These are phyloP conservation scores for Geotrichum klebahnii DNA, from an alignment of 1,139 yeast genomes.

Conservation along the genomic window DNA sequence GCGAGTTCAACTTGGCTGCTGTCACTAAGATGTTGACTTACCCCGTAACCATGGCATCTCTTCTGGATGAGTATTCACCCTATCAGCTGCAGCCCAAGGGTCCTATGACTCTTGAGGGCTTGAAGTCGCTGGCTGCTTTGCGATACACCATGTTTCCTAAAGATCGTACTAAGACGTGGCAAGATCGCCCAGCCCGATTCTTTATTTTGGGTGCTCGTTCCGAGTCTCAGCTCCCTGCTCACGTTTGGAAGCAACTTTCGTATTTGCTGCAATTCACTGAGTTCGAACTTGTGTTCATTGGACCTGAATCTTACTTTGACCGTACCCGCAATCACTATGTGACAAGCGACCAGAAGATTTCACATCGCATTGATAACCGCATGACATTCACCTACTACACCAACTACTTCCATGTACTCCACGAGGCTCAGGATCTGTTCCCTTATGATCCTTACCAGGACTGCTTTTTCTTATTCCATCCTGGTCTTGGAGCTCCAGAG, in stretches of 20 bases:
- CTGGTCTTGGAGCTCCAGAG: slow-evolving; percentile 86
- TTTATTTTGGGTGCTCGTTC: slow-evolving; percentile 89
- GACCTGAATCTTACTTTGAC: slow-evolving; percentile 86
- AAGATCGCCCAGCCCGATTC: slow-evolving; percentile 84
- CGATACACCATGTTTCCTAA: slow-evolving; percentile 83
- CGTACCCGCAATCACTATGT: slow-evolving; percentile 53
- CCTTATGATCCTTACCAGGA: slow-evolving; percentile 97
- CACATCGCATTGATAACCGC: slow-evolving; percentile 70
- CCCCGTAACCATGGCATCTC: slow-evolving; percentile 83
- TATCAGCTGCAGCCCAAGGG: slow-evolving; percentile 78
- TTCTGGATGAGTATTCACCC: slow-evolving; percentile 81
- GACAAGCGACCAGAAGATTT: slow-evolving; percentile 56
- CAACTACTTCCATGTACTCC: slow-evolving; percentile 82
- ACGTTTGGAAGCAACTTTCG: slow-evolving; percentile 92
- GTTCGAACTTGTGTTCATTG: slow-evolving; percentile 85
- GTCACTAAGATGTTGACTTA: slow-evolving; percentile 91
- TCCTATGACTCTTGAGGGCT: slow-evolving; percentile 84
- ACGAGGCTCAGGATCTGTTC: slow-evolving; percentile 88
- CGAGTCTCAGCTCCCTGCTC: slow-evolving; percentile 90
- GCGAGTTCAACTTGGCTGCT: slow-evolving; percentile 92
- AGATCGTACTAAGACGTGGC: slow-evolving; percentile 50
- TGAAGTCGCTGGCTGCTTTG: slow-evolving; percentile 86
- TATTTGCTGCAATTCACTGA: slow-evolving; percentile 77
- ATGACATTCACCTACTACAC: slow-evolving; percentile 79
- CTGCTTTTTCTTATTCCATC: slow-evolving; percentile 88